Conservation (phyloP, 2,329 filamentous ascomycete genomes). For the Pseudogymnoascus sp. region DNA sequence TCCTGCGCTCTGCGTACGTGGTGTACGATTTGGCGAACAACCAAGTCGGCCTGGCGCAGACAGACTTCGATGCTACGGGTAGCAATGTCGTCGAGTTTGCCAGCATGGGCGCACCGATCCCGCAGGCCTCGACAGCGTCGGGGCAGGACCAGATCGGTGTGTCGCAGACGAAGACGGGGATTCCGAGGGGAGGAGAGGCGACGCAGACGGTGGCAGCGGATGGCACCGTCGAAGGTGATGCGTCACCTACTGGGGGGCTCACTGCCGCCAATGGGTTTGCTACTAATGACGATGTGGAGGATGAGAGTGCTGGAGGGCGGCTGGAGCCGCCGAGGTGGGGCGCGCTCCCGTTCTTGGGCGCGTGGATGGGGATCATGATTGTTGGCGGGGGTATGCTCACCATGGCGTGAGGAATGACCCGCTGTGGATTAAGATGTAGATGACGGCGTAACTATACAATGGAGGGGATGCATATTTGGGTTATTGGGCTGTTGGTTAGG, state of each 20-base stretch:
- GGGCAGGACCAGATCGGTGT: slow-evolving; percentile 10
- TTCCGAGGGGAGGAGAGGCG: slow-evolving; percentile 6
- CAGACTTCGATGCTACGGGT: slow-evolving; percentile 34
- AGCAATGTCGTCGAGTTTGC: slow-evolving; percentile 25
- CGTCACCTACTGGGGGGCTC: not conserved
- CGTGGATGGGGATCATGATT: slow-evolving; percentile 26
- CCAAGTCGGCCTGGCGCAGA: slow-evolving; percentile 40
- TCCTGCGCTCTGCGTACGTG: slow-evolving; percentile 45
- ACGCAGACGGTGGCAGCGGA: not conserved
- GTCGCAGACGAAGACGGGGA: slow-evolving; percentile 8
- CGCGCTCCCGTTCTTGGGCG: slow-evolving; percentile 20
- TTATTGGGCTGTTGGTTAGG: not conserved
- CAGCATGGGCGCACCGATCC: not conserved
- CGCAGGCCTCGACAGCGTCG: not conserved
- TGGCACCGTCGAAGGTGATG: not conserved
- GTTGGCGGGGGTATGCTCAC: slow-evolving; percentile 29
- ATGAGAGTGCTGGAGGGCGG: not conserved
- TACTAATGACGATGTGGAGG: not conserved
- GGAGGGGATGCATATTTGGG: not conserved
- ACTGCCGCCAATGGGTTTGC: not conserved
- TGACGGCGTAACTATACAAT: not conserved
- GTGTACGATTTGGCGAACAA: slow-evolving; percentile 46
- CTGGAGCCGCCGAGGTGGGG: not conserved
- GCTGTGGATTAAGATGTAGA: slow-evolving; percentile 15
- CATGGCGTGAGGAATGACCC: slow-evolving; percentile 10